Base-by-base conservation (phyloP, 495 filamentous ascomycete genomes). In the Massariosphaeria phaeospora region DNA sequence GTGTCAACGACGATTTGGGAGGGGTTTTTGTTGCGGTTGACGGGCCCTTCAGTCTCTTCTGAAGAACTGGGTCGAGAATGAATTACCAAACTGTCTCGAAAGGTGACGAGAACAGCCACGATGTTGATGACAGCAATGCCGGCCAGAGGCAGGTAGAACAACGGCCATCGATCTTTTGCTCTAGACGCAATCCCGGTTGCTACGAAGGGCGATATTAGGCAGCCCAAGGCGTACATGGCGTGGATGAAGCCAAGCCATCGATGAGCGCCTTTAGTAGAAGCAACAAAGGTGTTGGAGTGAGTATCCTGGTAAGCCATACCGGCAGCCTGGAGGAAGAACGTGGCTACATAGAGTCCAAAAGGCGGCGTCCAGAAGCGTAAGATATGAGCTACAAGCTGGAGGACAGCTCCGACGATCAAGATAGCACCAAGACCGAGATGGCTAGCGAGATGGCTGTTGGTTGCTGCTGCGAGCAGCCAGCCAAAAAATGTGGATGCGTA, bases 191-290 rank as follows among this genome's bases (percentile, higher is more conserved):
- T 72, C 8, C 71, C 62, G 1, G 75, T 76, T 0, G 76, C 76
- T 4, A 76, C 68, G 55, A 82, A 71, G 13, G 79, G 78, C 0
- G 63, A 69, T 5, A 79, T 67, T 2, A 82, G 67, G 12, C 72
- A 74, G 0, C 78, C 78, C 0, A 75, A 67, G 20, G 75, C 76
- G 47, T 79, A 82, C 65, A 75, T 72, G 31, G 74, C 75, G 63
- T 82, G 78, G 15, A 81, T 76, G 47, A 79, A 70, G 6, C 76
- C 77, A 2, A 82, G 64, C 78, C 78, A 81, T 24, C 77, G 67
- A 52, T 82, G 78, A 3, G 75, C 69, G 26, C 69, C 70, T 20
- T 67, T 65, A 15, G 73, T 66, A 8, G 67, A 70, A 41, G 73
- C 68, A 0, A 76, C 76, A 54, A 74, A 59, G 3, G 73, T 74